Evolutionary conservation across 495 filamentous ascomycete species (phyloP).

Genomic region (Penicillium pulvis): DNA sequence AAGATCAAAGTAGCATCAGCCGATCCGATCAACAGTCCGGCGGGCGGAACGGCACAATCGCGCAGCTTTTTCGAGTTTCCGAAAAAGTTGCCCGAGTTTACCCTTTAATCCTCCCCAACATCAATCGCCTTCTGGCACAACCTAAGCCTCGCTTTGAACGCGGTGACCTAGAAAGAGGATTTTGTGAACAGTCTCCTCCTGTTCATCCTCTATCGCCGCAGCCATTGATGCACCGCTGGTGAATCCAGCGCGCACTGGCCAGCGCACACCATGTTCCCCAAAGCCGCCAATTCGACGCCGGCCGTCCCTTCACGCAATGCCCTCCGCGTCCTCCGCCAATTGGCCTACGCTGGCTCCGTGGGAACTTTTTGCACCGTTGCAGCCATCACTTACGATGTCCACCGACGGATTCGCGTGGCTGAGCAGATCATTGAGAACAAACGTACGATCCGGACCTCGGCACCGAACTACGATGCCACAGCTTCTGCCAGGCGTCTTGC

Average conservation of each 20-base stretch:
- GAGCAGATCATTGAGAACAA: conserved; percentile 50
- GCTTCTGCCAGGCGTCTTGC: conserved; percentile 41
- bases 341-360: conserved; percentile 46
- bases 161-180: neutral
- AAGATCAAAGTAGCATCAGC: conserved; percentile 11
- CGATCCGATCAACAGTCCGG: conserved; percentile 25
- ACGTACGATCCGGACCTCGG: conserved; percentile 44
- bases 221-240: conserved; percentile 27
- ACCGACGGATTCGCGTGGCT: conserved; percentile 43
- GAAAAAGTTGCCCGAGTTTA: conserved; percentile 28
- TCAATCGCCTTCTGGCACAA: conserved; percentile 11
- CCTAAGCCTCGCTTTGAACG: neutral
- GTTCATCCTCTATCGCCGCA: neutral
- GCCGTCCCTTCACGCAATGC: conserved; percentile 49
- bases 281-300: conserved; percentile 32
- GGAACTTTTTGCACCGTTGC: conserved; percentile 45
- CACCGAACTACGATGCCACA: conserved; percentile 48
- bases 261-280: conserved; percentile 37
- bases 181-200: neutral
- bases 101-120: conserved; percentile 13
- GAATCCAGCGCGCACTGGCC: conserved; percentile 29
- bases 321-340: conserved; percentile 45
- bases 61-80: conserved; percentile 22
- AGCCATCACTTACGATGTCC: conserved; percentile 46
- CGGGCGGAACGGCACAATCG: conserved; percentile 22